phyloP scores from a whole-genome alignment of 2,329 filamentous ascomycete genomes.

The Hirsutella rhossiliensis region DNA sequence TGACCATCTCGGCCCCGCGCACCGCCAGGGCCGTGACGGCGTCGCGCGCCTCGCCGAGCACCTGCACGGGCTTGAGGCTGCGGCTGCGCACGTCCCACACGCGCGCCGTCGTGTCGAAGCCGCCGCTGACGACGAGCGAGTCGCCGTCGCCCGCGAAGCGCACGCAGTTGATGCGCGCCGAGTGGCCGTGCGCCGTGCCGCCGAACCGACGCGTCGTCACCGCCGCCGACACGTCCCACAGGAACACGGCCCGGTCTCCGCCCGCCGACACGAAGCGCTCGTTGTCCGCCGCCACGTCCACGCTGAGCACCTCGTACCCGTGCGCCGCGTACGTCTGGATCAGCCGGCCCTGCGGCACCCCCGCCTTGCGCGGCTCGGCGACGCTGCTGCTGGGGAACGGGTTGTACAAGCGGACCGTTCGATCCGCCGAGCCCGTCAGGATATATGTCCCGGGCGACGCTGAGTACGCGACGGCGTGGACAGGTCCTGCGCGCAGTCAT shows the following conservation, averaged over 20 bases:
- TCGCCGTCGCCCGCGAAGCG: conserved; percentile 68
- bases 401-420: conserved; percentile 78
- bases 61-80: conserved; percentile 55
- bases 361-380: conserved; percentile 12
- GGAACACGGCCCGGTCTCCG: conserved; percentile 80
- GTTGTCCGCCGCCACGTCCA: conserved; percentile 66
- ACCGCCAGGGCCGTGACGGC: conserved; percentile 42
- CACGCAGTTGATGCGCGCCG: conserved; percentile 64
- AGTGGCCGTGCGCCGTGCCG: conserved; percentile 47
- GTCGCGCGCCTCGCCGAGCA: conserved; percentile 61
- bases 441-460: conserved; percentile 63
- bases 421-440: conserved; percentile 77
- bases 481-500: conserved; percentile 39
- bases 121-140: conserved; percentile 57
- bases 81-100: conserved; percentile 58
- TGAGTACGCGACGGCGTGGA: conserved; percentile 64
- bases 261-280: conserved; percentile 76
- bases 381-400: conserved; percentile 39
- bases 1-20: conserved; percentile 46
- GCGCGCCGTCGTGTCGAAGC: conserved; percentile 64
- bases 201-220: conserved; percentile 65
- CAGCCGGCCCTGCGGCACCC: conserved; percentile 40
- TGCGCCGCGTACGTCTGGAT: conserved; percentile 86
- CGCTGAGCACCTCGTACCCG: conserved; percentile 80
- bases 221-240: conserved; percentile 86